Evolutionary conservation across 352 stramenopile species (phyloP), one percentile per base, ranked within the genome.

Genomic region (Vaucheria bursata): DNA sequence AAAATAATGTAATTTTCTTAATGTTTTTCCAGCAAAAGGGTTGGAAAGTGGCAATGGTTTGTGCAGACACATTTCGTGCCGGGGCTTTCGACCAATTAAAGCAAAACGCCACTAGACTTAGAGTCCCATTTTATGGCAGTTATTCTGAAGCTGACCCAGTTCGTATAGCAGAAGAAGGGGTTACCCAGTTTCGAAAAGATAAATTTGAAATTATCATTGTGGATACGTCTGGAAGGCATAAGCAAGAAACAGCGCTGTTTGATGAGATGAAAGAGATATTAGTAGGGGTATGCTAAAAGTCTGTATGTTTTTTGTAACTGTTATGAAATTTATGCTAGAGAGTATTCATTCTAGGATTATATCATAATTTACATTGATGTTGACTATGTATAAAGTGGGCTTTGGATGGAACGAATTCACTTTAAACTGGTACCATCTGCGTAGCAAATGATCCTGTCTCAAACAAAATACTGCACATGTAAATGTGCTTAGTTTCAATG

Each of bases 51-150:
- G 95, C 90, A 80, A 99, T 99, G 95, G 95, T 99, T 1, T 99
- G 96, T 86, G 95, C 94, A 12, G 96, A 99, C 89, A 99, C 95
- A 35, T 98, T 98, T 86, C 90, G 94, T 49, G 96, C 96, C 1
- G 96, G 96, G 74, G 96, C 95, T 0, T 99, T 99, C 81, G 96
- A 99, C 87, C 96, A 99, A 85, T 87, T 99, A 25, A 98, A 98
- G 86, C 96, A 99, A 87, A 99, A 99, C 88, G 95, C 95, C 34
- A 98, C 94, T 34, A 98, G 98, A 87, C 86, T 98, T 75, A 89
- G 81, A 32, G 79, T 85, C 71, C 96, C 96, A 7, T 99, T 98
- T 85, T 99, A 99, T 85, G 96, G 96, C 33, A 95, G 87, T 79
- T 98, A 98, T 87, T 98, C 93, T 4, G 94, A 99, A 85, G 94